These are phyloP conservation scores for Rhynchospora breviuscula DNA, from an alignment of 176 grass and related monocot genomes.

Conservation along the genomic window DNA sequence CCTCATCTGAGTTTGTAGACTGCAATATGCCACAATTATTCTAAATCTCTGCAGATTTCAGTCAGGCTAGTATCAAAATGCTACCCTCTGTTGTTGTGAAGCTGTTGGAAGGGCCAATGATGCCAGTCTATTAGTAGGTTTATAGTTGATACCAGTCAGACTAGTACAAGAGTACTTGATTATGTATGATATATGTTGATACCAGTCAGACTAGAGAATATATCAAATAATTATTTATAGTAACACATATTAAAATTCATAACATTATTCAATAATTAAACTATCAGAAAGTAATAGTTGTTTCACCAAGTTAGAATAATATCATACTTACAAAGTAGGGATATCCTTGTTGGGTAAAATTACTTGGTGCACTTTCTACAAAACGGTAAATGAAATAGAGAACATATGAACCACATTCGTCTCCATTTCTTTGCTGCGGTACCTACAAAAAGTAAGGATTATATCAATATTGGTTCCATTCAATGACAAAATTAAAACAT, in stretches of 20 bases:
- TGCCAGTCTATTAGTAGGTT: background rate
- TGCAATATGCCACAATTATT: background rate
- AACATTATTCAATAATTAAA: background rate
- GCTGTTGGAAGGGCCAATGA: background rate
- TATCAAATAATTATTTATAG: background rate
- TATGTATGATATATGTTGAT: background rate
- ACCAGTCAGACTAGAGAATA: too few relatives aligned
- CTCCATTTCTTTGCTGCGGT: conserved; percentile 68
- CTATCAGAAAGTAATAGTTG: background rate
- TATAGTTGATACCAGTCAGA: background rate
- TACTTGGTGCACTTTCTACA: conserved; percentile 43
- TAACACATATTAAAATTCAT: background rate
- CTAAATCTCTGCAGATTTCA: background rate
- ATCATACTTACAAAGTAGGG: conserved; percentile 17
- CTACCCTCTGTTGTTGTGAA: background rate
- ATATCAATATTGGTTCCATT: background rate
- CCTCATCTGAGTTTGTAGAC: background rate
- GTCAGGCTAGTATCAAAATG: background rate
- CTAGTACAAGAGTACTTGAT: background rate
- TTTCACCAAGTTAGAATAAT: conserved; percentile 15
- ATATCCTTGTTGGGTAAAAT: conserved; percentile 50
- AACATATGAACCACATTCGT: conserved; percentile 85
- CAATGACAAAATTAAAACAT: background rate
- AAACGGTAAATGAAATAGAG: conserved; percentile 74
- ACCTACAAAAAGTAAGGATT: conserved; percentile 44